Evolutionary conservation across 2,329 filamentous ascomycete genomes (phyloP), one percentile per base, ranked within the genome.

Genomic region (Talaromyces sp.): DNA sequence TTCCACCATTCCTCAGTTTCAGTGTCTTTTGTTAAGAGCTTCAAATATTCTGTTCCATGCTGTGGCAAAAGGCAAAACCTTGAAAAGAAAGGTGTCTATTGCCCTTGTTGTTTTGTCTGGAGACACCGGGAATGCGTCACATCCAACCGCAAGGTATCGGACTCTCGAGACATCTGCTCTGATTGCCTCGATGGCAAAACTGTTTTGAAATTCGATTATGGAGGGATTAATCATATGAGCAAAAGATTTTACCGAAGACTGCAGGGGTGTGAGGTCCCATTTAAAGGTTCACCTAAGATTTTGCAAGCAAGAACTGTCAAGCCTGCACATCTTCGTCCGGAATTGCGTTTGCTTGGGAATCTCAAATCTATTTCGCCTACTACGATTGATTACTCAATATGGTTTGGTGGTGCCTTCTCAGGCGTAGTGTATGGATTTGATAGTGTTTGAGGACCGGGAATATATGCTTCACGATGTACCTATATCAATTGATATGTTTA

Each of bases 1-100:
- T 52, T 54, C 63, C 54, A 67, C 65, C 47, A 55, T 67, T 42
- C 59, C 66, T 23, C 68, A 70, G 58, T 52, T 72, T 28, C 53
- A 57, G 40, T 28, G 67, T 42, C 31, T 65, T 12, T 7, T 14
- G 2, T 28, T 54, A 27, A 28, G 33, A 54, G 27, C 30, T 54
- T 12, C 28, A 16, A n/a, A 23, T 10, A 30, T 6, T 55, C 30
- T 55, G 10, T 55, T 34, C 30, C 53, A 9, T 34, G 53, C 16
- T 55, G 30, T 23, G 53, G 30, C 14, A 55, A 55, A n/a, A 28
- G n/a, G 9, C 16, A n/a, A n/a, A 31, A 33, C n/a, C 27, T 54
- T n/a, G 27, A 54, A 18, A 9, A 30, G 52, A 8, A 27, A 1
- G 52, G 52, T 14, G 30, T 54, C 16, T 54, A 1, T 33, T 54